Conservation (phyloP, 768 basidiomycete species). For the Pleurotus salmoneostramineus region DNA sequence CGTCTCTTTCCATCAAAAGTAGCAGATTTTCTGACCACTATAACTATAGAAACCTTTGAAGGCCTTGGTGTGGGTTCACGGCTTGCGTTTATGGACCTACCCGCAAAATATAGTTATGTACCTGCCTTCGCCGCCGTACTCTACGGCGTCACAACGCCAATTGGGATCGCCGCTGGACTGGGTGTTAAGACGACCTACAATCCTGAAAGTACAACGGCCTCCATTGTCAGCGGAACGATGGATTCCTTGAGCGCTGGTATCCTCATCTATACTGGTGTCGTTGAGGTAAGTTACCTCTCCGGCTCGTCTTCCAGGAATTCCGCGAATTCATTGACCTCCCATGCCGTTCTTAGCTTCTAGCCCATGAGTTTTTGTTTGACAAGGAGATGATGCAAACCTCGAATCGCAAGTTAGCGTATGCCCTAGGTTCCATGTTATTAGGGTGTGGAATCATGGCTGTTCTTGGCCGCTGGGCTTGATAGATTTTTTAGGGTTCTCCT, state of each 20-base stretch:
- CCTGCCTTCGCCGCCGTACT: conserved; percentile 57
- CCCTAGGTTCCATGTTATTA: conserved; percentile 71
- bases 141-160: conserved; percentile 78
- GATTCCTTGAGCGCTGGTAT: conserved; percentile 88
- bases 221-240: conserved; percentile 79
- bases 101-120: conserved; percentile 48
- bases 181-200: conserved; percentile 78
- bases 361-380: conserved; percentile 93
- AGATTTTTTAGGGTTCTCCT: not conserved
- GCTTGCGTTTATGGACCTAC: conserved; percentile 72
- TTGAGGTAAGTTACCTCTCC: conserved; percentile 51
- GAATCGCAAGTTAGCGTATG: conserved; percentile 63
- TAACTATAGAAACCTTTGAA: conserved; percentile 77
- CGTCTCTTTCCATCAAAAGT: conserved; percentile 23
- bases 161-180: conserved; percentile 85
- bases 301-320: too few relatives aligned
- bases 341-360: conserved; percentile 55
- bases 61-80: conserved; percentile 92
- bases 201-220: conserved; percentile 69
- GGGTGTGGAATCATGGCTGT: conserved; percentile 88
- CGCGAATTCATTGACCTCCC: too few relatives aligned
- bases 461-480: conserved; percentile 84
- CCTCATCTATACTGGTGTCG: conserved; percentile 81
- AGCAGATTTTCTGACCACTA: not conserved
- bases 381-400: conserved; percentile 77